Evolutionary conservation across 768 basidiomycete genomes (phyloP).

Genomic region (Trametes meyenii): DNA sequence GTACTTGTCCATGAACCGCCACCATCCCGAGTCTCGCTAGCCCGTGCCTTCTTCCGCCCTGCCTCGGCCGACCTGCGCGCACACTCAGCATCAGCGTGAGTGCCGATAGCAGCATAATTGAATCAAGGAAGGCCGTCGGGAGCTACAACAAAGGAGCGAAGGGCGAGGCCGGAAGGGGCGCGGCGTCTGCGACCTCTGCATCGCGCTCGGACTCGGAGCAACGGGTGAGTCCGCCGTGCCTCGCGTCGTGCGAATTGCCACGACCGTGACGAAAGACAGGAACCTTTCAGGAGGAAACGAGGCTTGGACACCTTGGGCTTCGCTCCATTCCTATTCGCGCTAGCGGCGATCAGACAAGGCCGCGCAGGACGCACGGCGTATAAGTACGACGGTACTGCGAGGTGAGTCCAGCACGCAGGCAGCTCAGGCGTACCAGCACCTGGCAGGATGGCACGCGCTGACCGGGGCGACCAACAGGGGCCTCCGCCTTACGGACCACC

Average conservation of each 20-base stretch:
- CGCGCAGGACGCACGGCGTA: background rate
- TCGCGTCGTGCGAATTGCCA: background rate
- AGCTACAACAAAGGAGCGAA: background rate
- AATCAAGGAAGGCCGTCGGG: slow-evolving; percentile 5
- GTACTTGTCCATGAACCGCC: slow-evolving; percentile 5
- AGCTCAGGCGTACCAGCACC: background rate
- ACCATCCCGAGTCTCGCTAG: background rate
- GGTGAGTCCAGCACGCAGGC: background rate
- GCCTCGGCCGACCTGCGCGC: background rate
- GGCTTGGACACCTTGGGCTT: background rate
- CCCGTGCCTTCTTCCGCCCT: background rate
- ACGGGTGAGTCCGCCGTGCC: background rate
- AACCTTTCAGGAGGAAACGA: background rate
- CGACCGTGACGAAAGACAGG: background rate
- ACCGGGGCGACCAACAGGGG: background rate
- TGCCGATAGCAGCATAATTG: background rate
- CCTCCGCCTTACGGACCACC: slow-evolving; percentile 18
- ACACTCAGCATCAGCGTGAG: background rate
- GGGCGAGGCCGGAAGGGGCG: background rate
- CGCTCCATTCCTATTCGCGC: background rate
- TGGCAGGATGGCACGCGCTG: background rate
- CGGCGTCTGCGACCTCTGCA: background rate
- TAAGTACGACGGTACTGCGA: background rate
- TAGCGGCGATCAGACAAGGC: slow-evolving; percentile 11
- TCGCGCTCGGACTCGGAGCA: background rate